Evolutionary conservation across 768 basidiomycete genomes (phyloP).

Genomic region (Termitomyces sp.): DNA sequence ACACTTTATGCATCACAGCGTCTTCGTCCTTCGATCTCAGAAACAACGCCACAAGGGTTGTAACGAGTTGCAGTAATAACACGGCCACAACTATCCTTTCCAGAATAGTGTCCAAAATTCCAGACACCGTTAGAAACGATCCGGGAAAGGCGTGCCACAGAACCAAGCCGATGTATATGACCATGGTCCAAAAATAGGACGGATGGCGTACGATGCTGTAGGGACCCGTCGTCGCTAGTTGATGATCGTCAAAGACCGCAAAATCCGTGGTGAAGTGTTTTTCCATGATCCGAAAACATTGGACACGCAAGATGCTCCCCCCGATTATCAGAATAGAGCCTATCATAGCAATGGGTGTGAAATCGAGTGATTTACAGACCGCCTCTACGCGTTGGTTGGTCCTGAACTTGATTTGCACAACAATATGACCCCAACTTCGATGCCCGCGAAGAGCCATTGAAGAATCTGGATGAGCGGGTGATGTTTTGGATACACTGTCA

Average conservation of each 20-base stretch:
- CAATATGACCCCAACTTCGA: not conserved
- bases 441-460: not conserved
- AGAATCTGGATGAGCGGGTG: not conserved
- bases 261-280: conserved; percentile 34
- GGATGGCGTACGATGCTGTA: conserved; percentile 29
- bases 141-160: conserved; percentile 25
- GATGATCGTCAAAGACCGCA: conserved; percentile 20
- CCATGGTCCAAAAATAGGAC: conserved; percentile 19
- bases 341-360: conserved; percentile 22
- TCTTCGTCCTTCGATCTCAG: conserved; percentile 23
- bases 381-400: not conserved
- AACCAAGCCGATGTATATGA: conserved; percentile 24
- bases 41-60: conserved; percentile 9
- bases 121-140: conserved; percentile 23
- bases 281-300: conserved; percentile 29
- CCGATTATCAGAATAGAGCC: conserved; percentile 20
- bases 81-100: conserved; percentile 12
- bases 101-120: conserved; percentile 21
- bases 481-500: too few species aligned
- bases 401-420: not conserved
- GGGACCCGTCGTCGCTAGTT: conserved; percentile 23
- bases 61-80: conserved; percentile 7
- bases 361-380: not conserved
- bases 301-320: conserved; percentile 26
- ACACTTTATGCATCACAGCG: conserved; percentile 17